A percentile compares a stretch with the other conserved stretches of the same genome.
Evolutionary conservation across 2,329 filamentous ascomycete species (phyloP).

Genomic region (Ophiostoma perfectum): DNA sequence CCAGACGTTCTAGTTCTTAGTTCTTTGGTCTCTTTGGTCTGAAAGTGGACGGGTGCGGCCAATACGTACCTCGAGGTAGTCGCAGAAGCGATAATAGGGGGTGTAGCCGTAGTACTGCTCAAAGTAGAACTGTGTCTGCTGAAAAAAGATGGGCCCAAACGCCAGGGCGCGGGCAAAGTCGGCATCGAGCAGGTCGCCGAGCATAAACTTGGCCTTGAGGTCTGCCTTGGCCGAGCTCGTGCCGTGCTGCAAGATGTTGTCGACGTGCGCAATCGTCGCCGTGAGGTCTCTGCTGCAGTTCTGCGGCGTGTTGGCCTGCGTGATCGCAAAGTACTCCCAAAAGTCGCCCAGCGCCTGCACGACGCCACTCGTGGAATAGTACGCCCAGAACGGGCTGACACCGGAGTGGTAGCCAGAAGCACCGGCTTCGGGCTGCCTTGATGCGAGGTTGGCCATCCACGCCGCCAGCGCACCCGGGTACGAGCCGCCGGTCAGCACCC

Average conservation of each 20-base stretch:
- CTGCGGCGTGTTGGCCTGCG: slow-evolving; percentile 45
- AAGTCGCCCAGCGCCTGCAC: slow-evolving; percentile 49
- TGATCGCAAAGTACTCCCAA: slow-evolving; percentile 46
- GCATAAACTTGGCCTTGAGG: slow-evolving; percentile 47
- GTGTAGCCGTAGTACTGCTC: slow-evolving; percentile 37
- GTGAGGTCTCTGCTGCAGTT: slow-evolving; percentile 52
- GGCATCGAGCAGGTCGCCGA: slow-evolving; percentile 41
- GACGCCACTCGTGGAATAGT: slow-evolving; percentile 50
- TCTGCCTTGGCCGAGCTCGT: slow-evolving; percentile 36
- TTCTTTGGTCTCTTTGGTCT: too few relatives aligned
- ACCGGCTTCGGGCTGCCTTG: neutral
- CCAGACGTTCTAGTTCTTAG: slow-evolving; percentile 26
- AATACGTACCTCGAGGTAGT: slow-evolving; percentile 38
- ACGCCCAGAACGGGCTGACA: slow-evolving; percentile 46
- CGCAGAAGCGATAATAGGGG: slow-evolving; percentile 45
- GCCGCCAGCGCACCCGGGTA: slow-evolving; percentile 51
- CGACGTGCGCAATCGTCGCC: slow-evolving; percentile 47
- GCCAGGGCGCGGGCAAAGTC: slow-evolving; percentile 47
- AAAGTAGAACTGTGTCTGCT: slow-evolving; percentile 33
- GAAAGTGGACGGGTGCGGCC: too few relatives aligned
- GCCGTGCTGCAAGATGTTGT: slow-evolving; percentile 40
- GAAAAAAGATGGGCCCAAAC: slow-evolving; percentile 54
- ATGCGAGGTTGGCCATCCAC: slow-evolving; percentile 18
- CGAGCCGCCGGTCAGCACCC: slow-evolving; percentile 51
- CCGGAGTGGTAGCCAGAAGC: neutral